Conservation (phyloP, 345 rosid species). For the Bruguiera gymnorhiza region DNA sequence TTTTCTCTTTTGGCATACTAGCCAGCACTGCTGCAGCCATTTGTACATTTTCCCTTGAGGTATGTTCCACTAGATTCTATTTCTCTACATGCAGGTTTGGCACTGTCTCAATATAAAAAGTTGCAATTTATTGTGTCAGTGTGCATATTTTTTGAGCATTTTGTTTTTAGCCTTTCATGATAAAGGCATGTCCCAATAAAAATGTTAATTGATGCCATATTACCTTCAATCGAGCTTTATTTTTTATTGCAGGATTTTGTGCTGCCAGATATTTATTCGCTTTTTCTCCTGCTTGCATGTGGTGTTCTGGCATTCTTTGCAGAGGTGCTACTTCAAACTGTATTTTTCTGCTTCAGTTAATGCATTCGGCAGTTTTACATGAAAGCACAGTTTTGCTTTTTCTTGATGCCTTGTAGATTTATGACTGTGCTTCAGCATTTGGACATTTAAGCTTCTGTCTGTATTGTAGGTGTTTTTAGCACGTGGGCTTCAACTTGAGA, state of each 20-base stretch:
- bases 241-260: constrained; percentile 55
- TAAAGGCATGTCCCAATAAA: not conserved
- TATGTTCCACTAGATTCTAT: constrained; percentile 23
- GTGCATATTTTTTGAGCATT: not conserved
- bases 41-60: constrained; percentile 69
- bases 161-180: not conserved
- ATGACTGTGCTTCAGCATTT: constrained; percentile 2
- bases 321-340: constrained; percentile 47
- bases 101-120: not conserved
- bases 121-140: not conserved
- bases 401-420: not conserved
- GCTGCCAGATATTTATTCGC: constrained; percentile 53
- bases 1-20: constrained; percentile 68
- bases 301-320: constrained; percentile 70
- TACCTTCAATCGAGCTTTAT: not conserved
- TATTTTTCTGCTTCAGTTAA: constrained; percentile 2
- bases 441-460: constrained; percentile 8
- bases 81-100: no score
- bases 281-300: constrained; percentile 53
- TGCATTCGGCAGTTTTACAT: no score
- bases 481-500: constrained; percentile 86
- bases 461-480: constrained; percentile 64
- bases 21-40: constrained; percentile 74
- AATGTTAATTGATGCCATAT: no score
- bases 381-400: no score